Base-by-base conservation (phyloP, 768 basidiomycete genomes). In the Trametes gibbosa region DNA sequence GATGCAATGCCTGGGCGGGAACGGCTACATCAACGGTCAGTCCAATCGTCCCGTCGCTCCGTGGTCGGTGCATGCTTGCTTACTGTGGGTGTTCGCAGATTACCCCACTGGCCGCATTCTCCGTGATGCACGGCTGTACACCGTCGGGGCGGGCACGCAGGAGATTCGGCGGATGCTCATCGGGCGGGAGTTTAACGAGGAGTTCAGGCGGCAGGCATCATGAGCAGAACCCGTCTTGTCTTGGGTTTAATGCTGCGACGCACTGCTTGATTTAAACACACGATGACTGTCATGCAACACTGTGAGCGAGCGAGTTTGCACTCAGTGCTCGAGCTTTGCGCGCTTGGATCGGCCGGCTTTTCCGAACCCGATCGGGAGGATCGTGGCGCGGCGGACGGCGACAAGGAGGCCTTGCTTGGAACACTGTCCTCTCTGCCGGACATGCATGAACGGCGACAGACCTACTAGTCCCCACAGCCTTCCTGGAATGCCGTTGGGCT, bases 71-170 rank as follows among this genome's bases (percentile, higher is more conserved):
- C 21, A 35, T 27, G 49, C 17, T n/a, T n/a, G 6, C 35, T 49
- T 10, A 39, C 21, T 27, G 16, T 5, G 23, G 12, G 17, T 14
- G 23, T n/a, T 3, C 43, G 8, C 66, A 95, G 95, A 98, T 64
- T 98, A 95, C 66, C 91, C 93, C 3, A 83, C 87, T 65, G 95
- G 93, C 16, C 86, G 95, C 32, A 84, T 95, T 65, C 75, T 97
- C 45, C 83, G 95, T 48, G 95, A 98, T 69, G 82, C 95, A 16
- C 78, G 92, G 64, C 74, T 98, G 42, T 98, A 97, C 71, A 86
- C 91, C 24, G 94, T 98, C 58, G 95, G 95, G 25, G 95, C 95
- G n/a, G 95, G 95, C 17, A 95, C 95, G 23, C 95, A 97, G 71
- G 95, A 96, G 77, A 95, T 97, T 54, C 77, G 95, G 64, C 81